Evolutionary conservation across 2,329 filamentous ascomycete genomes (phyloP), one percentile per base, ranked within the genome.

Genomic region (Ramichloridium luteum): DNA sequence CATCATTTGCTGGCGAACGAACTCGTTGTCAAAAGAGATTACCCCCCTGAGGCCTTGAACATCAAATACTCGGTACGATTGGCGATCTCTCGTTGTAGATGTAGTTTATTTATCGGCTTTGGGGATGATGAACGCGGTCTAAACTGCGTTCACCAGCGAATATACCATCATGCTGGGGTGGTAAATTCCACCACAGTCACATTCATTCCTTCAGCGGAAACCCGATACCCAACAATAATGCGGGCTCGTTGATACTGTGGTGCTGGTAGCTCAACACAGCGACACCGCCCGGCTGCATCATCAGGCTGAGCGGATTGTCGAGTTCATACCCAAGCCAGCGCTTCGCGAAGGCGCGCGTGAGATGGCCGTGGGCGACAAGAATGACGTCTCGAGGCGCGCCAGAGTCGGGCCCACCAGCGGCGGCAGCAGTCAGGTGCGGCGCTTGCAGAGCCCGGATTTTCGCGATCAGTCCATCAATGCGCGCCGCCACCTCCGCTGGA

Each of bases 311-410:
- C 0, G 75, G 79, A 32, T 80, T 74, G 28, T 72, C 68, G 32
- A 93, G 30, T 3, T 51, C 66, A 55, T 80, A 77, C 1, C 73
- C 70, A 1, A 74, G 67, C 84, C 84, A 93, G 10, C 83, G 69
- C 70, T 88, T 82, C 4, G 83, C 81, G 52, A 93, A 83, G 0
- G 82, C 82, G 11, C 84, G 68, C 16, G 92, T 66, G 32, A 90
- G 83, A 55, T 90, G 84, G 0, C 84, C 84, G 47, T 93, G 84
- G 8, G 81, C 84, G 3, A 93, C 81, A 16, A 92, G 61, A n/a
- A 84, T 56, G 4, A 84, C 68, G 49, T 85, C 79, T 5, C 69
- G 70, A 6, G 50, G 63, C 39, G 52, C 61, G n/a, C n/a, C 20
- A n/a, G n/a, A n/a, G n/a, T n/a, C n/a, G n/a, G n/a, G n/a, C n/a